These are phyloP conservation scores for Stylosanthes scabra DNA, from an alignment of 331 rosid genomes.

Conservation along the genomic window DNA sequence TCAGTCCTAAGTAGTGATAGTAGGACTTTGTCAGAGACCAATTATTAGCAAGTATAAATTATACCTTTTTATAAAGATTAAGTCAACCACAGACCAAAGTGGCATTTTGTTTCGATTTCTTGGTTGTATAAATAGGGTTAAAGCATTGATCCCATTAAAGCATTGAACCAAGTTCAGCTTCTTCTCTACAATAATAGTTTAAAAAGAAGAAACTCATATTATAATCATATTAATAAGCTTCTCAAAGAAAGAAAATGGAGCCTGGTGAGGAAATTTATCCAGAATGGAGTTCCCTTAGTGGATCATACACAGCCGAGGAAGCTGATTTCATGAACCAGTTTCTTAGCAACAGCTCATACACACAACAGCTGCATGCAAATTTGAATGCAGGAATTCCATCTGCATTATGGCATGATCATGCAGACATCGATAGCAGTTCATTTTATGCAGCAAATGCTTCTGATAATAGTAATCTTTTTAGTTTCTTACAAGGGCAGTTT, in stretches of 20 bases:
- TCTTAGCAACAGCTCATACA: constrained; percentile 45
- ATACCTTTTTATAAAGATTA: constrained; percentile 29
- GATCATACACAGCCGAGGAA: constrained; percentile 66
- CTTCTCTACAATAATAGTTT: constrained; percentile 10
- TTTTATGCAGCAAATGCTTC: constrained; percentile 47
- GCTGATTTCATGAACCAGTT: constrained; percentile 71
- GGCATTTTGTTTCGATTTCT: constrained; percentile 23
- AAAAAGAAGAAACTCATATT: neutral
- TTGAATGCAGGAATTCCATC: constrained; percentile 50
- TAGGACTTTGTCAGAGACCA: constrained; percentile 40
- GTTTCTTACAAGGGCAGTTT: constrained; percentile 39
- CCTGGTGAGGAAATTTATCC: constrained; percentile 51
- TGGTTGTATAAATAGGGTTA: constrained; percentile 62
- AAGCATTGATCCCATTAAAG: constrained; percentile 32
- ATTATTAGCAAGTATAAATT: constrained; percentile 48
- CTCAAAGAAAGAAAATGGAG: constrained; percentile 54
- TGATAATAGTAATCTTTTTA: constrained; percentile 26
- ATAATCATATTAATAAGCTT: constrained; percentile 4
- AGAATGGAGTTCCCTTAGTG: constrained; percentile 79
- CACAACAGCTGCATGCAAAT: constrained; percentile 43
- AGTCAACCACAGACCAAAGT: constrained; percentile 29
- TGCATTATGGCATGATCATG: constrained; percentile 55
- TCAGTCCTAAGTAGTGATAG: constrained; percentile 15
- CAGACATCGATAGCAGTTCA: constrained; percentile 46
- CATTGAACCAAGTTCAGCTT: constrained; percentile 32